phyloP scores from a whole-genome alignment of 192 early-diverging fungal species.

The Entrophospora sp. region DNA sequence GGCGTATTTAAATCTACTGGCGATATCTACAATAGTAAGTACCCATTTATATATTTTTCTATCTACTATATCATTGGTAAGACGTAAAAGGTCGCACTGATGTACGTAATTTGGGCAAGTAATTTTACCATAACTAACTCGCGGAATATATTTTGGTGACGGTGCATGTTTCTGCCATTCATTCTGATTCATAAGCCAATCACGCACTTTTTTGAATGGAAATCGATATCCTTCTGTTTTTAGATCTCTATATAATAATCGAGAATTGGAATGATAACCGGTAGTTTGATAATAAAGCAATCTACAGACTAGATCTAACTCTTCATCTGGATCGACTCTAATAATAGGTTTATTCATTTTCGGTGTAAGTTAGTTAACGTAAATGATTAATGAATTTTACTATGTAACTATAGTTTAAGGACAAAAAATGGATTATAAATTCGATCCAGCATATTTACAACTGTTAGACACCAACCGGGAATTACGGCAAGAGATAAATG shows the following conservation, averaged over 20 bases:
- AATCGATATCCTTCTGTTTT: not conserved
- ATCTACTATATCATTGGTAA: too few species aligned
- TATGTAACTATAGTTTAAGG: too few species aligned
- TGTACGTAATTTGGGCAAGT: too few species aligned
- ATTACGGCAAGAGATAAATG: not conserved
- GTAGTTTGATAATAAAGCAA: not conserved
- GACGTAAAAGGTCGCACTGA: too few species aligned
- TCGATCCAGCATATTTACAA: not conserved
- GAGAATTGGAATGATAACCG: not conserved
- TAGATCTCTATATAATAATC: not conserved
- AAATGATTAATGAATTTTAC: too few species aligned
- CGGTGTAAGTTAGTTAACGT: not conserved
- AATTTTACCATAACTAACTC: constrained; percentile 8
- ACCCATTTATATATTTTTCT: too few species aligned
- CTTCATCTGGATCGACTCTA: too few species aligned
- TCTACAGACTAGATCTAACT: too few species aligned
- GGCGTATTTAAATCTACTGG: too few species aligned
- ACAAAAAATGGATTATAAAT: not conserved
- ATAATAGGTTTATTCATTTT: too few species aligned
- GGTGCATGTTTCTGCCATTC: too few species aligned
- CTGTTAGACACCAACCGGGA: not conserved
- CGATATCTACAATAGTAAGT: too few species aligned
- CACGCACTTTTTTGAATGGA: constrained; percentile 4
- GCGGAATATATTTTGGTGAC: constrained; percentile 1
- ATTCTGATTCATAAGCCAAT: constrained; percentile 3